These are phyloP conservation scores for Anisodus tanguticus DNA, from an alignment of 257 asterid species.

Conservation along the genomic window DNA sequence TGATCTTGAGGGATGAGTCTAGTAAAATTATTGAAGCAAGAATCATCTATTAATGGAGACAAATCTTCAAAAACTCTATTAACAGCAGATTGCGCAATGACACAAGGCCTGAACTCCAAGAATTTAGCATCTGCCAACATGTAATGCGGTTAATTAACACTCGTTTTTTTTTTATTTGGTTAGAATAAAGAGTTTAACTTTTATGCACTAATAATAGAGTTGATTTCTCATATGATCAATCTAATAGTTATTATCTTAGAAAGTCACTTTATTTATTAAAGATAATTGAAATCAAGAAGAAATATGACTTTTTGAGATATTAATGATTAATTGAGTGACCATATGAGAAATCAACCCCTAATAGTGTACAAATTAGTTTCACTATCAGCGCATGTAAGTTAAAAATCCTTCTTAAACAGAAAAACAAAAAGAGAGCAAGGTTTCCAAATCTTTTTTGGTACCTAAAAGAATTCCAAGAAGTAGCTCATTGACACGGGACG, in stretches of 20 bases:
- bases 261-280: not conserved
- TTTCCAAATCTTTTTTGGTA: not conserved
- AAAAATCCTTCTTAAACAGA: no score
- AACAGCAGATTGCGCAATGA: slow-evolving; percentile 56
- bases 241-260: not conserved
- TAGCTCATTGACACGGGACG: slow-evolving; percentile 37
- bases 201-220: not conserved
- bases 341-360: not conserved
- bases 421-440: not conserved
- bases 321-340: no score
- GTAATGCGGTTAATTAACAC: not conserved
- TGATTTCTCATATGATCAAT: not conserved
- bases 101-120: slow-evolving; percentile 58
- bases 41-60: slow-evolving; percentile 18
- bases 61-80: slow-evolving; percentile 38
- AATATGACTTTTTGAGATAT: not conserved
- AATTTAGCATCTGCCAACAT: slow-evolving; percentile 51
- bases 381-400: no score
- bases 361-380: no score
- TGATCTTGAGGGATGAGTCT: slow-evolving; percentile 50
- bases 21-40: slow-evolving; percentile 37
- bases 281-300: no score
- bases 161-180: no score
- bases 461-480: slow-evolving; percentile 64
- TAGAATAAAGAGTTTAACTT: no score